Conservation (phyloP, 2,329 filamentous ascomycete genomes). For the Diaporthe citri region DNA sequence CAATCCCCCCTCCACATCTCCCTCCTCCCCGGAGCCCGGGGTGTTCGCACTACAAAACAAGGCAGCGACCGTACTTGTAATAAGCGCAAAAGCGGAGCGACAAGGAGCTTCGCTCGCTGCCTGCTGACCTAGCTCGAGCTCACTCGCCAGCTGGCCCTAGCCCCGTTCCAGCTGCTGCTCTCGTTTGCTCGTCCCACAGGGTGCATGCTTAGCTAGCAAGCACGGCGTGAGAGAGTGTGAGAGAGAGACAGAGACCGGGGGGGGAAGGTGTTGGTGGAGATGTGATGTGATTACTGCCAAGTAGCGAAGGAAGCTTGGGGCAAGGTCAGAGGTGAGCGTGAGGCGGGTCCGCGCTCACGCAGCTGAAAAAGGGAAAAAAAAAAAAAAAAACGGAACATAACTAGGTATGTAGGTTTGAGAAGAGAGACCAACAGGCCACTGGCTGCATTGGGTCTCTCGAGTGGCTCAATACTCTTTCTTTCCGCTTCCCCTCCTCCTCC, state of each 20-base stretch:
- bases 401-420: neutral
- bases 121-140: neutral
- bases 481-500: neutral
- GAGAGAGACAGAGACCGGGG: neutral
- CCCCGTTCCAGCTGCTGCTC: slow-evolving; percentile 1
- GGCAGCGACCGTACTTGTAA: slow-evolving; percentile 9
- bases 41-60: slow-evolving; percentile 19
- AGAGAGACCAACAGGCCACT: neutral
- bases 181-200: neutral
- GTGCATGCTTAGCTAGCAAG: neutral
- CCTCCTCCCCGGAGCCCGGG: neutral
- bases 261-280: neutral
- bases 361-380: slow-evolving; percentile 10
- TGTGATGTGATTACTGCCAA: slow-evolving; percentile 24
- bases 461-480: neutral
- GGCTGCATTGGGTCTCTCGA: neutral
- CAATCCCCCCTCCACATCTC: neutral
- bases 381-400: neutral
- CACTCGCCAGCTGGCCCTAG: slow-evolving; percentile 21
- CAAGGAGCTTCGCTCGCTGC: neutral
- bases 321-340: neutral
- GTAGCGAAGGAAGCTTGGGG: slow-evolving; percentile 21
- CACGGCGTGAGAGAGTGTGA: neutral
- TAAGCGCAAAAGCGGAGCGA: slow-evolving; percentile 3
- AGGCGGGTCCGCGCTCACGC: neutral